phyloP scores from a whole-genome alignment of 2,329 filamentous ascomycete species.

The Drechslerella coelobrocha region DNA sequence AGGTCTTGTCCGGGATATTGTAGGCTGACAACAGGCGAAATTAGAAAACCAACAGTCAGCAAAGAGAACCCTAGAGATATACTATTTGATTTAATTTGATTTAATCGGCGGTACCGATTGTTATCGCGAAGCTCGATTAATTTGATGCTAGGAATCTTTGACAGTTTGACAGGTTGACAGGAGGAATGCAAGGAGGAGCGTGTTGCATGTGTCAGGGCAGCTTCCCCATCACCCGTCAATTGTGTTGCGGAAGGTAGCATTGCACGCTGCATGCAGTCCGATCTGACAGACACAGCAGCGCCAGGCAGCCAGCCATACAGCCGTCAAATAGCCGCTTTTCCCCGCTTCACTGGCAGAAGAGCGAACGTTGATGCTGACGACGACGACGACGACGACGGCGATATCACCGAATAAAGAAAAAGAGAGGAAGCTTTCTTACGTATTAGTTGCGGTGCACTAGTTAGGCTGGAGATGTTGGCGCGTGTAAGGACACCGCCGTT shows the following conservation, averaged over 20 bases:
- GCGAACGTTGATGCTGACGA: background rate
- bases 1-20: conserved; percentile 28
- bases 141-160: too few species aligned
- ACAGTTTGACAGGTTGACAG: conserved; percentile 4
- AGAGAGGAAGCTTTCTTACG: conserved; percentile 20
- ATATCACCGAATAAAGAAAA: conserved; percentile 6
- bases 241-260: conserved; percentile 1
- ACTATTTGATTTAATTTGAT: too few species aligned
- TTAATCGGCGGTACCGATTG: too few species aligned
- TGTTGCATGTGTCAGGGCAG: background rate
- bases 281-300: too few species aligned
- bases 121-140: too few species aligned
- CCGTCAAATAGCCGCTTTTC: conserved; percentile 3
- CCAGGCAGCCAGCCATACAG: background rate
- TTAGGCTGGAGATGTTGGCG: conserved; percentile 34
- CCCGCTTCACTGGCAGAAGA: background rate
- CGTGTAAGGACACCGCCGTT: conserved; percentile 38
- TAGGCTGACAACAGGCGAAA: conserved; percentile 12
- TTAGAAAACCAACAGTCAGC: conserved; percentile 18
- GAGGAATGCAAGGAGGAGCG: background rate
- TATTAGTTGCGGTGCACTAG: conserved; percentile 21
- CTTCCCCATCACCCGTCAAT: too few species aligned
- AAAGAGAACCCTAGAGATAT: background rate
- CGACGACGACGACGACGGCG: background rate
- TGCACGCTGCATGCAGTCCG: conserved; percentile 1